Evolutionary conservation across 441 rosid genomes (phyloP).

Genomic region (Populus hybrid): DNA sequence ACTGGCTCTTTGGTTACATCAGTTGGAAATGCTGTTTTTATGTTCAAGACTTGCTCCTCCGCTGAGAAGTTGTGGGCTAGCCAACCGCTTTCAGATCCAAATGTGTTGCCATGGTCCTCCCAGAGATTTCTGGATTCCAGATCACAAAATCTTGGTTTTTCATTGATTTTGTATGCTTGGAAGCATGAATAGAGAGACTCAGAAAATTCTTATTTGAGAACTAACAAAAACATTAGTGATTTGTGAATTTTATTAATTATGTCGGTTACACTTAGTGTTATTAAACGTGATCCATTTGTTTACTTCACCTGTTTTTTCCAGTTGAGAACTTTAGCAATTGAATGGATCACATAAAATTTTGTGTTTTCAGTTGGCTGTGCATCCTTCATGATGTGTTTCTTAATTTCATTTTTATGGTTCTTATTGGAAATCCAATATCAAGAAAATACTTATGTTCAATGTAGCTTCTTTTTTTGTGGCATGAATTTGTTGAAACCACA

Average conservation of each 20-base stretch:
- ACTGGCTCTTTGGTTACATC: conserved; percentile 73
- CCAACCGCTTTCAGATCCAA: conserved; percentile 47
- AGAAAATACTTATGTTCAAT: conserved; percentile 32
- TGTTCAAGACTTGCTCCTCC: conserved; percentile 74
- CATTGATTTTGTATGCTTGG: conserved; percentile 78
- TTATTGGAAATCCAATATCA: not conserved
- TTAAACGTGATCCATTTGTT: not conserved
- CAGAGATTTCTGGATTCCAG: conserved; percentile 60
- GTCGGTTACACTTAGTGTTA: not conserved
- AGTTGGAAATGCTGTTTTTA: conserved; percentile 67
- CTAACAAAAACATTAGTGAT: not conserved
- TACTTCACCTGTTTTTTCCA: not conserved
- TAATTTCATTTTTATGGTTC: not conserved
- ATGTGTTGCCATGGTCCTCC: conserved; percentile 49
- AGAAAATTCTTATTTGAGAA: conserved; percentile 3
- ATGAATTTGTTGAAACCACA: not conserved
- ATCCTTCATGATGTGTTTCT: not conserved
- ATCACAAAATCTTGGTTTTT: conserved; percentile 61
- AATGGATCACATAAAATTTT: not conserved
- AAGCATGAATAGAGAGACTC: conserved; percentile 63
- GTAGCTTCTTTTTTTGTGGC: not conserved
- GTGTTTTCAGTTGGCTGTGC: not conserved
- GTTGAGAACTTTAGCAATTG: not conserved
- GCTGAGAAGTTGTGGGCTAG: conserved; percentile 63
- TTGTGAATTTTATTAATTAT: not conserved